A percentile compares a stretch with the other conserved stretches of the same genome.
phyloP scores from a whole-genome alignment of 176 grass and related monocot species.

The Zea luxurians region DNA sequence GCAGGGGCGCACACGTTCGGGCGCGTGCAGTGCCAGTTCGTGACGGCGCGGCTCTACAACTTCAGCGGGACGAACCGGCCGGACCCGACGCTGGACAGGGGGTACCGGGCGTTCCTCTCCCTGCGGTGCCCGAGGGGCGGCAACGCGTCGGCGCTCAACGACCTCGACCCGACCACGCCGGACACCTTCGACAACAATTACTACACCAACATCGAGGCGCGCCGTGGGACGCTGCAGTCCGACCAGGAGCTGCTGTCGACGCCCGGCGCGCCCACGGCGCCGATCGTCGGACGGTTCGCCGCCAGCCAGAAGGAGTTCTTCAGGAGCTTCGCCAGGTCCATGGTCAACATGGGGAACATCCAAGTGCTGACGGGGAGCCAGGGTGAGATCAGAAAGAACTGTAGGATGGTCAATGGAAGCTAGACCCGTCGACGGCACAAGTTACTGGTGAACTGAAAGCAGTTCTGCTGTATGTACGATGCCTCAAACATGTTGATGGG shows the following conservation, averaged over 20 bases:
- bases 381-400: constrained; percentile 70
- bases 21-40: constrained; percentile 58
- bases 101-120: constrained; percentile 46
- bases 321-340: constrained; percentile 57
- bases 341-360: constrained; percentile 88
- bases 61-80: constrained; percentile 45
- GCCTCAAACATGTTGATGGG: neutral
- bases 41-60: constrained; percentile 71
- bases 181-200: constrained; percentile 74
- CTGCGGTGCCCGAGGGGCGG: constrained; percentile 58
- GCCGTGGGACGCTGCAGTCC: constrained; percentile 59
- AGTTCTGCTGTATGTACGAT: neutral
- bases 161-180: constrained; percentile 75
- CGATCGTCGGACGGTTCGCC: constrained; percentile 49
- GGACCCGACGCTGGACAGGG: constrained; percentile 58
- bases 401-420: constrained; percentile 58
- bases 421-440: constrained; percentile 7
- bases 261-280: constrained; percentile 45
- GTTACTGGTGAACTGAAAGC: neutral
- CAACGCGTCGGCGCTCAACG: constrained; percentile 41
- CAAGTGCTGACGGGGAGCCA: constrained; percentile 48
- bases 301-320: constrained; percentile 68
- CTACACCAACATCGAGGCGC: constrained; percentile 55
- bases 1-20: constrained; percentile 83
- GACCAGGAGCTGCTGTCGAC: constrained; percentile 79